phyloP scores from a whole-genome alignment of 2,329 filamentous ascomycete genomes.

The Aspergillus novoparasiticus region DNA sequence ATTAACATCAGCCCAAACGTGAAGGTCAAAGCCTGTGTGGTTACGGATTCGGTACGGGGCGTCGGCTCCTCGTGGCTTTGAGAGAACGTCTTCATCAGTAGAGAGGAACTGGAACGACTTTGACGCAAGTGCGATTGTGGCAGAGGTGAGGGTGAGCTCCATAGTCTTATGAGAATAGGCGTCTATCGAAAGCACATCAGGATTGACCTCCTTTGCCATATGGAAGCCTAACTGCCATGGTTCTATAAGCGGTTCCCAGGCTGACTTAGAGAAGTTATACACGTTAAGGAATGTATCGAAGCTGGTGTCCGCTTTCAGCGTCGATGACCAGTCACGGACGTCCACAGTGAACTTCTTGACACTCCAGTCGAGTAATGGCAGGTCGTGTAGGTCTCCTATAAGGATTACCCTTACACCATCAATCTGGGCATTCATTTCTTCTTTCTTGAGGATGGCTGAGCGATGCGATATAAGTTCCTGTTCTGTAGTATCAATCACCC shows the following conservation, averaged over 20 bases:
- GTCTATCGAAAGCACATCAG: constrained; percentile 78
- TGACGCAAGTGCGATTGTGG: constrained; percentile 87
- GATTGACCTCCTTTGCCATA: constrained; percentile 74
- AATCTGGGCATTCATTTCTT: constrained; percentile 82
- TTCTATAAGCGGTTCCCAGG: constrained; percentile 95
- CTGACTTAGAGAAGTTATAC: constrained; percentile 98
- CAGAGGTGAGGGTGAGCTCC: constrained; percentile 89
- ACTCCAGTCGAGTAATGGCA: constrained; percentile 91
- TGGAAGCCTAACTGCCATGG: constrained; percentile 96
- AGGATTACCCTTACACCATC: constrained; percentile 90
- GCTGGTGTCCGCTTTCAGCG: constrained; percentile 82
- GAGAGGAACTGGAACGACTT: constrained; percentile 92
- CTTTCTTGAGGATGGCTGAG: constrained; percentile 63
- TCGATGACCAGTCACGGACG: constrained; percentile 88
- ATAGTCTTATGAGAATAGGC: constrained; percentile 86
- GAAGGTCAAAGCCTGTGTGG: constrained; percentile 89
- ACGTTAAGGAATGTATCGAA: constrained; percentile 95
- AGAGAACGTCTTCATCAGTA: constrained; percentile 85
- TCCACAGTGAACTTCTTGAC: constrained; percentile 85
- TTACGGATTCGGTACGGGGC: constrained; percentile 93
- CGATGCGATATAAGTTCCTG: constrained; percentile 42
- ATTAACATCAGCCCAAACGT: constrained; percentile 76
- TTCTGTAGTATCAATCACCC: constrained; percentile 40
- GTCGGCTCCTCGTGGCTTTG: constrained; percentile 88
- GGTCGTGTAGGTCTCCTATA: constrained; percentile 92